These are phyloP conservation scores for Apiosordaria backusii DNA, from an alignment of 495 filamentous ascomycete species.

Conservation along the genomic window DNA sequence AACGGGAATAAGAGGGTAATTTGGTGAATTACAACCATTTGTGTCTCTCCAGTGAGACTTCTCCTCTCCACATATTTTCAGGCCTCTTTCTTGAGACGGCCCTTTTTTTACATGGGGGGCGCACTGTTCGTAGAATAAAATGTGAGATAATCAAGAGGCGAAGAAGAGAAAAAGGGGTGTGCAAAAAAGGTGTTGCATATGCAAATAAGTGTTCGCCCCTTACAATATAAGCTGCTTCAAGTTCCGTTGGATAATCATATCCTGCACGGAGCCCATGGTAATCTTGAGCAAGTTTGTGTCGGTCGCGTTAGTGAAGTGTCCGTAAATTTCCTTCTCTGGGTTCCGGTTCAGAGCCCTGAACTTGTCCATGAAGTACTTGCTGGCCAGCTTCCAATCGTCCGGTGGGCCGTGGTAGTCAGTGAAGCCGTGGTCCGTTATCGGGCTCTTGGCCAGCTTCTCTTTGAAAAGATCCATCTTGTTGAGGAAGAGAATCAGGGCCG, in stretches of 20 bases:
- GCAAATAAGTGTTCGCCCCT: conserved; percentile 31
- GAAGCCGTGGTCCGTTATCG: conserved; percentile 83
- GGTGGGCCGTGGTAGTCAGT: conserved; percentile 71
- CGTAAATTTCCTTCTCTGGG: conserved; percentile 84
- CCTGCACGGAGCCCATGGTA: conserved; percentile 95
- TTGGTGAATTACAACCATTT: conserved; percentile 12
- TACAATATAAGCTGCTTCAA: conserved; percentile 91
- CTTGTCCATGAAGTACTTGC: conserved; percentile 85
- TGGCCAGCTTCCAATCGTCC: conserved; percentile 57
- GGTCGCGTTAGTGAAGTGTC: conserved; percentile 91
- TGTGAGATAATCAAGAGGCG: not conserved
- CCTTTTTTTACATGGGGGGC: conserved; percentile 5
- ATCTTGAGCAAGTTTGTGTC: conserved; percentile 95
- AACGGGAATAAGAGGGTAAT: not conserved
- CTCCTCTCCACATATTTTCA: not conserved
- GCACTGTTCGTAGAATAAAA: not conserved
- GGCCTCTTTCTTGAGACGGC: not conserved
- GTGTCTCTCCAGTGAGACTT: not conserved
- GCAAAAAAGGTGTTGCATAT: not conserved
- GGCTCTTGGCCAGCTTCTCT: conserved; percentile 74
- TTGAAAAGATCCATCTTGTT: conserved; percentile 99
- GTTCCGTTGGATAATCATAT: conserved; percentile 99
- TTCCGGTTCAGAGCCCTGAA: conserved; percentile 84
- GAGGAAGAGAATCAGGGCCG: conserved; percentile 93
- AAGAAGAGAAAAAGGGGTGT: not conserved